Conservation (phyloP, 2,329 filamentous ascomycete species). For the Ascochyta clinopodiicola region DNA sequence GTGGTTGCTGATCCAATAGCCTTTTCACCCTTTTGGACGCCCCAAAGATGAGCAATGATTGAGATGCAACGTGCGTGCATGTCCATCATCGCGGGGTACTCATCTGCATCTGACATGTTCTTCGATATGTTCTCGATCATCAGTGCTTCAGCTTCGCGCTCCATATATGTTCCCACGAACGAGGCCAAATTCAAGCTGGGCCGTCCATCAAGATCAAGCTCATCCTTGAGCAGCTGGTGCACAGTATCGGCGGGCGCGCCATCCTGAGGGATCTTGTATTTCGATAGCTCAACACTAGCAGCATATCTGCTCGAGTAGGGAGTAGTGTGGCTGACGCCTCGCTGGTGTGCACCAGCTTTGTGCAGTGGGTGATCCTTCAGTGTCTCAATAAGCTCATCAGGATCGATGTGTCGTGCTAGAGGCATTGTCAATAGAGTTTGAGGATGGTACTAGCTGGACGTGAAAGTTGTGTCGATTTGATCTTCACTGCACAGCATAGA, state of each 20-base stretch:
- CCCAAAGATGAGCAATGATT: constrained; percentile 73
- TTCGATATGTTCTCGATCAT: constrained; percentile 74
- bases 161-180: constrained; percentile 77
- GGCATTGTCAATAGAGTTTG: constrained; percentile 48
- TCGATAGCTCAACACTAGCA: constrained; percentile 62
- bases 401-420: constrained; percentile 60
- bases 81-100: constrained; percentile 52
- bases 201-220: constrained; percentile 51
- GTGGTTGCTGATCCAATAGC: constrained; percentile 74
- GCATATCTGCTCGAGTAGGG: constrained; percentile 66
- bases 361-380: constrained; percentile 57
- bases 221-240: constrained; percentile 64
- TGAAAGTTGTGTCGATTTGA: neutral
- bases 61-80: constrained; percentile 73
- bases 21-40: constrained; percentile 65
- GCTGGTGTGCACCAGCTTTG: constrained; percentile 47
- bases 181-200: constrained; percentile 72
- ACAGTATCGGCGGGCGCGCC: constrained; percentile 68
- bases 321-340: constrained; percentile 58
- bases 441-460: neutral
- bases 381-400: constrained; percentile 59
- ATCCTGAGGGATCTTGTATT: constrained; percentile 64
- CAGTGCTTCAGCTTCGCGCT: constrained; percentile 67
- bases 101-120: constrained; percentile 72
- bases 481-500: neutral